Conservation (phyloP, 192 early-diverging fungal genomes). For the Helicostylum pulchrum region DNA sequence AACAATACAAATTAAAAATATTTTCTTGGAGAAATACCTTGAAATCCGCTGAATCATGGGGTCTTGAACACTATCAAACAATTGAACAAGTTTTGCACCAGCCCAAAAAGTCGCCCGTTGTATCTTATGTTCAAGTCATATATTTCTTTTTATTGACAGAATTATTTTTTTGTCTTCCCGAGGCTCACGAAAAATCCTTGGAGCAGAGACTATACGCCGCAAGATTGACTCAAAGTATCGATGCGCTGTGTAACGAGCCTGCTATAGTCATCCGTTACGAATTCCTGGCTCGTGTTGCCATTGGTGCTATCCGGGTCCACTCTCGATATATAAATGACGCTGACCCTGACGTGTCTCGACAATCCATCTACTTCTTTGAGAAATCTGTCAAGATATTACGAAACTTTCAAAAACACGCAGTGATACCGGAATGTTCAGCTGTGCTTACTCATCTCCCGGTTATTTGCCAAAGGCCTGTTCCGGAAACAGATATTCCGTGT, state of each 20-base stretch:
- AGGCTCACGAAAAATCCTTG: background rate
- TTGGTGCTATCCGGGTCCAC: background rate
- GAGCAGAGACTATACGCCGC: background rate
- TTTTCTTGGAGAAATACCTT: background rate
- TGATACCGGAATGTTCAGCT: background rate
- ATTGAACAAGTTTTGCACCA: background rate
- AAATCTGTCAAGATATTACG: background rate
- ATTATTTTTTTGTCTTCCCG: background rate
- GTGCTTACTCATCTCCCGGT: background rate
- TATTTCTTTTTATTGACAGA: background rate
- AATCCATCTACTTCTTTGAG: background rate
- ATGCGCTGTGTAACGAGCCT: background rate
- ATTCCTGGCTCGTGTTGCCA: background rate
- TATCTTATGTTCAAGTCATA: background rate
- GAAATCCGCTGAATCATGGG: background rate
- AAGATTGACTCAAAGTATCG: background rate
- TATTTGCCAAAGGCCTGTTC: background rate
- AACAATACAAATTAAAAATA: background rate
- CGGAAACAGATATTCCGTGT: background rate
- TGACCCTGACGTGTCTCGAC: background rate
- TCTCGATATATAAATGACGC: background rate
- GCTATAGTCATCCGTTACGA: background rate
- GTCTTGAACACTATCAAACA: background rate
- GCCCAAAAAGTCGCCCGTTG: background rate
- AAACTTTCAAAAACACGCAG: background rate